Percentiles rank a stretch among this genome's conserved stretches.
Conservation (phyloP, 306 rosid genomes). For the Bauhinia variegata region DNA sequence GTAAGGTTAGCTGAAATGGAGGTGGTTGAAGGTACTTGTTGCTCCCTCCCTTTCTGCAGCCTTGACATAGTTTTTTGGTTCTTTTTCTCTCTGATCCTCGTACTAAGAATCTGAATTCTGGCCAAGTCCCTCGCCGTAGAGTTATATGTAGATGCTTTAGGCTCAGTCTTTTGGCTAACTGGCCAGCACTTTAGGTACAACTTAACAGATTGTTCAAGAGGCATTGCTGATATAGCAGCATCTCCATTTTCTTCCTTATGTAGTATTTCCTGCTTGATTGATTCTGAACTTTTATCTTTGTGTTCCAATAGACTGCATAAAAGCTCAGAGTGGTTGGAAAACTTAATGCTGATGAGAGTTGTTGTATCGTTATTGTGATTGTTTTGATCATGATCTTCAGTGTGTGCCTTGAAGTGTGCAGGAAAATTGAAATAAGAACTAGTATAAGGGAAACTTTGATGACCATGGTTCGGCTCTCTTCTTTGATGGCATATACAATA, state of each 20-base stretch:
- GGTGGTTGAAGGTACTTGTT: conserved; percentile 31
- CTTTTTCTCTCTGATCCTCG: conserved; percentile 60
- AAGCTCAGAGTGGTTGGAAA: background rate
- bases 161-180: conserved; percentile 35
- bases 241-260: conserved; percentile 16
- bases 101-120: conserved; percentile 70
- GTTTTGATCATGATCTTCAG: conserved; percentile 30
- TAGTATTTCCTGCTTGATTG: background rate
- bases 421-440: conserved; percentile 29
- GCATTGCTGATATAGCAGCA: conserved; percentile 16
- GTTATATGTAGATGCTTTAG: conserved; percentile 46
- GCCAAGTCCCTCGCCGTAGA: conserved; percentile 52
- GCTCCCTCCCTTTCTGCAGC: conserved; percentile 21
- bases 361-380: conserved; percentile 20
- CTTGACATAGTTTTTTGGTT: conserved; percentile 55
- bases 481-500: conserved; percentile 20
- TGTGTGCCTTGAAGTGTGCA: conserved; percentile 10
- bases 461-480: conserved; percentile 19
- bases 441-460: conserved; percentile 26
- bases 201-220: conserved; percentile 45
- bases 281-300: conserved; percentile 13
- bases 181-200: conserved; percentile 53
- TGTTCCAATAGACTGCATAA: background rate
- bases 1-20: conserved; percentile 50
- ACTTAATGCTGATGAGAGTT: conserved; percentile 12